Percentiles rank a stretch among this genome's conserved stretches.
Evolutionary conservation across 2,329 filamentous ascomycete genomes (phyloP).

Genomic region (Fusarium equiseti): DNA sequence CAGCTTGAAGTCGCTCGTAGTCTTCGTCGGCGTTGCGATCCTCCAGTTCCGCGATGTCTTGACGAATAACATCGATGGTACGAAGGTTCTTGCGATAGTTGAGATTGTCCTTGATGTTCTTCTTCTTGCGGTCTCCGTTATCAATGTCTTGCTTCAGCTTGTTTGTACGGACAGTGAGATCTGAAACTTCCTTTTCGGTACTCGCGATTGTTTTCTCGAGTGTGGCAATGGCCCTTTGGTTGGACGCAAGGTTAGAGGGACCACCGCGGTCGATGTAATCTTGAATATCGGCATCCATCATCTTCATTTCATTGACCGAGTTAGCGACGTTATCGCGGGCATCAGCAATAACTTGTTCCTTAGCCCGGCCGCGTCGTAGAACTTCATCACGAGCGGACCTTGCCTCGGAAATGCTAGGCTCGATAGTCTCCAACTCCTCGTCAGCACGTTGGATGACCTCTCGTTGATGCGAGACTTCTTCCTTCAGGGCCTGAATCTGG

Average conservation of each 20-base stretch:
- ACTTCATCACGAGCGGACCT: constrained; percentile 82
- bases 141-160: constrained; percentile 81
- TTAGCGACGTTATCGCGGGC: constrained; percentile 78
- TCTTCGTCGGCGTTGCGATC: constrained; percentile 85
- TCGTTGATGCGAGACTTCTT: constrained; percentile 75
- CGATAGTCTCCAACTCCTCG: constrained; percentile 77
- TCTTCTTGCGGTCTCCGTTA: constrained; percentile 84
- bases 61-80: constrained; percentile 73
- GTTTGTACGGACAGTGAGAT: constrained; percentile 78
- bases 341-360: constrained; percentile 78
- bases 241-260: constrained; percentile 75
- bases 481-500: constrained; percentile 80
- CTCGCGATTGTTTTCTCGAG: constrained; percentile 75
- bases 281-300: constrained; percentile 81
- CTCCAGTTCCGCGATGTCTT: constrained; percentile 80
- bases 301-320: constrained; percentile 80
- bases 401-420: constrained; percentile 80
- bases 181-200: constrained; percentile 75
- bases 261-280: constrained; percentile 84
- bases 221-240: constrained; percentile 74
- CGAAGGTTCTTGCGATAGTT: constrained; percentile 82
- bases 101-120: constrained; percentile 89
- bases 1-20: constrained; percentile 77
- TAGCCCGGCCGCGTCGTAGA: constrained; percentile 75
- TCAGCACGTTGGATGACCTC: constrained; percentile 78